A percentile compares a stretch with the other conserved stretches of the same genome.
phyloP scores from a whole-genome alignment of 768 basidiomycete genomes.

The Postia placenta region DNA sequence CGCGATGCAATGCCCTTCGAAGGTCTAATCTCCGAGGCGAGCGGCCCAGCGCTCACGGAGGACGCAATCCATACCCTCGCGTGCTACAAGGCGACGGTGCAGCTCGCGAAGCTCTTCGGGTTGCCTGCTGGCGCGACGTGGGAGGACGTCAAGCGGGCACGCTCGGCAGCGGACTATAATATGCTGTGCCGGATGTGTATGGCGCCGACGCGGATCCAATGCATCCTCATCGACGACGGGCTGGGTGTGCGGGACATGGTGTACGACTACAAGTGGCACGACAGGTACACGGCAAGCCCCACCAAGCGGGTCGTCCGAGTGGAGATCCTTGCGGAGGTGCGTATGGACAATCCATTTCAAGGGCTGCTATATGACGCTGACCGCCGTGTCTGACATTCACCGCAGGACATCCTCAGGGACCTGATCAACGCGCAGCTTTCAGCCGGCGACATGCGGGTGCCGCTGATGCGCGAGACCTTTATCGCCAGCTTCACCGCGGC shows the following conservation, averaged over 20 bases:
- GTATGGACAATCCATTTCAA: slow-evolving; percentile 2
- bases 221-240: slow-evolving; percentile 71
- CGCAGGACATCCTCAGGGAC: slow-evolving; percentile 20
- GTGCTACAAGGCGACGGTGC: slow-evolving; percentile 47
- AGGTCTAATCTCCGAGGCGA: slow-evolving; percentile 60
- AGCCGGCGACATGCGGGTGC: neutral
- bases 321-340: slow-evolving; percentile 68
- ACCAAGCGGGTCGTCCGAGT: slow-evolving; percentile 63
- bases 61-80: slow-evolving; percentile 56
- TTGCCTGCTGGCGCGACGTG: slow-evolving; percentile 38
- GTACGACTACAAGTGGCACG: slow-evolving; percentile 56
- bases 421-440: slow-evolving; percentile 12
- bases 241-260: slow-evolving; percentile 42
- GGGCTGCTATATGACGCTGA: neutral
- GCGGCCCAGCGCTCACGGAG: slow-evolving; percentile 39
- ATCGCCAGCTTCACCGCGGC: slow-evolving; percentile 26
- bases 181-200: slow-evolving; percentile 55
- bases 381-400: neutral
- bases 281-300: slow-evolving; percentile 44
- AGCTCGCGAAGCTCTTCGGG: slow-evolving; percentile 48
- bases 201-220: slow-evolving; percentile 51
- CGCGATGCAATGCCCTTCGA: slow-evolving; percentile 51
- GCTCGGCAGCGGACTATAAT: slow-evolving; percentile 41
- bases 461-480: slow-evolving; percentile 20
- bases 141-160: slow-evolving; percentile 49